Conservation (phyloP, 2,329 filamentous ascomycete genomes). For the Colletotrichum chlorophyti region DNA sequence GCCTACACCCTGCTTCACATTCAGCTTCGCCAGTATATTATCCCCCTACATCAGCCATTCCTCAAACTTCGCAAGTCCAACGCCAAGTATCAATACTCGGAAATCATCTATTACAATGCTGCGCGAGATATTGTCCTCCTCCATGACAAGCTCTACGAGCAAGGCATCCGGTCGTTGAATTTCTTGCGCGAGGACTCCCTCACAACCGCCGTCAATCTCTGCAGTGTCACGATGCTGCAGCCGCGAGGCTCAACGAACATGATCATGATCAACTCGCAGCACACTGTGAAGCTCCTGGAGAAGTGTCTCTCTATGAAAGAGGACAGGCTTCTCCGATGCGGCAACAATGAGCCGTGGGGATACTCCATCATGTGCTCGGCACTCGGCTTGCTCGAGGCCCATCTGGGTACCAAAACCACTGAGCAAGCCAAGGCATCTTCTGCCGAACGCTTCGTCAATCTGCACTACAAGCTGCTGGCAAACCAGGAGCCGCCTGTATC, state of each 20-base stretch:
- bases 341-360: slow-evolving; percentile 70
- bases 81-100: slow-evolving; percentile 67
- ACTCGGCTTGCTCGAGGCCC: slow-evolving; percentile 63
- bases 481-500: slow-evolving; percentile 56
- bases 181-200: slow-evolving; percentile 67
- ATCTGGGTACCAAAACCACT: slow-evolving; percentile 62
- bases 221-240: slow-evolving; percentile 67
- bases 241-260: slow-evolving; percentile 64
- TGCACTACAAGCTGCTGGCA: slow-evolving; percentile 63
- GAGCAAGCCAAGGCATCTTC: slow-evolving; percentile 65
- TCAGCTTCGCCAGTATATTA: slow-evolving; percentile 67
- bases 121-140: slow-evolving; percentile 68
- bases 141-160: slow-evolving; percentile 65
- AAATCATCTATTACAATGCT: slow-evolving; percentile 69
- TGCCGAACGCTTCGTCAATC: slow-evolving; percentile 64
- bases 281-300: slow-evolving; percentile 67
- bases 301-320: slow-evolving; percentile 68
- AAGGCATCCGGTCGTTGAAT: slow-evolving; percentile 64
- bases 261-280: slow-evolving; percentile 67
- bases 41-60: slow-evolving; percentile 66
- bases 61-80: slow-evolving; percentile 65
- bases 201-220: slow-evolving; percentile 66
- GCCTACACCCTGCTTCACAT: slow-evolving; percentile 67
- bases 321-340: slow-evolving; percentile 65
- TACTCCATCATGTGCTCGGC: slow-evolving; percentile 70